phyloP scores from a whole-genome alignment of 305 asterid species.

The Caryopteris hybrid region DNA sequence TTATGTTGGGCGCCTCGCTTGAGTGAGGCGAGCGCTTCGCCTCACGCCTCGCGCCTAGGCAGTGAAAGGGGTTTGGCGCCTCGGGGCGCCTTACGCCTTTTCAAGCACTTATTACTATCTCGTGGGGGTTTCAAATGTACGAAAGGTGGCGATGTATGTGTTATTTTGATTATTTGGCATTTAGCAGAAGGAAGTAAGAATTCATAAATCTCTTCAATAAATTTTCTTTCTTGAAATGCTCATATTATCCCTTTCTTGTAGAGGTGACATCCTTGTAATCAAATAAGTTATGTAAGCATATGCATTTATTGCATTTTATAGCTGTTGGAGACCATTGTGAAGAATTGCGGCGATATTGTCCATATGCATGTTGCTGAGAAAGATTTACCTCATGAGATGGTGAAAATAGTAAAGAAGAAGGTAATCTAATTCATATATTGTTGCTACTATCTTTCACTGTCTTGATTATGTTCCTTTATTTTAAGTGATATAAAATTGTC shows the following conservation, averaged over 20 bases:
- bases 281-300: slow-evolving; percentile 14
- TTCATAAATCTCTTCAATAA: slow-evolving; percentile 4
- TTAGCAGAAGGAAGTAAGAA: slow-evolving; percentile 2
- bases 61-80: too few relatives aligned
- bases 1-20: too few relatives aligned
- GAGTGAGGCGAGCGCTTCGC: too few relatives aligned
- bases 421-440: slow-evolving; percentile 35
- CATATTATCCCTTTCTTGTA: slow-evolving; percentile 20
- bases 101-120: too few relatives aligned
- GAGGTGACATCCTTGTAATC: slow-evolving; percentile 17
- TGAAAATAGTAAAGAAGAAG: slow-evolving; percentile 84
- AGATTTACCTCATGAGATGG: slow-evolving; percentile 96
- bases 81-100: too few relatives aligned
- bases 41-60: too few relatives aligned
- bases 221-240: slow-evolving; percentile 13
- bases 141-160: not conserved
- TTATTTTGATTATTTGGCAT: not conserved
- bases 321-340: slow-evolving; percentile 93
- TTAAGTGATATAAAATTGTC: slow-evolving; percentile 24
- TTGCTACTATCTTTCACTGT: slow-evolving; percentile 11
- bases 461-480: slow-evolving; percentile 9
- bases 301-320: slow-evolving; percentile 34
- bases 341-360: slow-evolving; percentile 96
- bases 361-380: slow-evolving; percentile 99
- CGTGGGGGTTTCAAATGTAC: not conserved